Evolutionary conservation across 768 basidiomycete genomes (phyloP).

Genomic region (Dacryopinax spathularia): DNA sequence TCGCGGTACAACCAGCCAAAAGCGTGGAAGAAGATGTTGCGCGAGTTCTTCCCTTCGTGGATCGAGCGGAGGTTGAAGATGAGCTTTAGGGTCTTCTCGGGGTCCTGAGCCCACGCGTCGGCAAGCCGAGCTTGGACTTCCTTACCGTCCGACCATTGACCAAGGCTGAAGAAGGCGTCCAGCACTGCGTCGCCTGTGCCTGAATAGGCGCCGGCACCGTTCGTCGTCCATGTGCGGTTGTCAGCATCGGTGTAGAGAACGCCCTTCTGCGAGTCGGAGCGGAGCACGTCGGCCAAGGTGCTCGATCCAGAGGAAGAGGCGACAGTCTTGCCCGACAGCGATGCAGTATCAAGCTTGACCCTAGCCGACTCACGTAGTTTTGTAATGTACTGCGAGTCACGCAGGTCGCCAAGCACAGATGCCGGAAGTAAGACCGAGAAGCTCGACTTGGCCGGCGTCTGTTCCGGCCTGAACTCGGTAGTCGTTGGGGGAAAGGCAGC

Average conservation of each 20-base stretch:
- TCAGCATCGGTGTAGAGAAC: conserved; percentile 6
- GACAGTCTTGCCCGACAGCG: too few species aligned
- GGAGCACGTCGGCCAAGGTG: neutral
- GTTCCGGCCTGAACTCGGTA: neutral
- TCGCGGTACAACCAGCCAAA: conserved; percentile 57
- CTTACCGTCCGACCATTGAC: conserved; percentile 13
- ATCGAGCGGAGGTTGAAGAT: conserved; percentile 60
- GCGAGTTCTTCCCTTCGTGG: conserved; percentile 46
- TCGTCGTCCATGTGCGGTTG: conserved; percentile 37
- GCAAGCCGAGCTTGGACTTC: conserved; percentile 28
- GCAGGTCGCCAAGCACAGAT: neutral
- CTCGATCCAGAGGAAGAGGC: neutral
- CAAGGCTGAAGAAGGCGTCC: conserved; percentile 42
- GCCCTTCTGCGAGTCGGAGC: neutral
- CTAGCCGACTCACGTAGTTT: neutral
- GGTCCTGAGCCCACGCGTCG: conserved; percentile 45
- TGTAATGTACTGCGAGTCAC: neutral
- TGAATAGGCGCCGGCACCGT: conserved; percentile 35
- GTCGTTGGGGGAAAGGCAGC: neutral
- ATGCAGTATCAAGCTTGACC: too few species aligned
- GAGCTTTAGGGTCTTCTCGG: conserved; percentile 42
- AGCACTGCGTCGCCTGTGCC: conserved; percentile 40
- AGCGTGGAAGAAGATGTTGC: conserved; percentile 42
- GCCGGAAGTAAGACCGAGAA: neutral
- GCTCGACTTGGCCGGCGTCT: neutral